Conservation (phyloP, 441 rosid species). For the Syzygium syzygioides region DNA sequence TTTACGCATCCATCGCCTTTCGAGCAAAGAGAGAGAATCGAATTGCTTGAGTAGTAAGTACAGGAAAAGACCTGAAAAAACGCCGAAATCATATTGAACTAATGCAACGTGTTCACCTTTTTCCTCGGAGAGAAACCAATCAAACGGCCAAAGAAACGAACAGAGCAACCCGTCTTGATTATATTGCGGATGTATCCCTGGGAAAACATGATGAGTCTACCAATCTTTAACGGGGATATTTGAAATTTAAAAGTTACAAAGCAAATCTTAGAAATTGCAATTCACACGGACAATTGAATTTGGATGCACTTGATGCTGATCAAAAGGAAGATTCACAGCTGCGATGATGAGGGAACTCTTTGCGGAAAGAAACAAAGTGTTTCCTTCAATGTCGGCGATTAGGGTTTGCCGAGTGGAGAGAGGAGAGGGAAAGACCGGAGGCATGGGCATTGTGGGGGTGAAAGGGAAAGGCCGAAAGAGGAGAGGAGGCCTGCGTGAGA, state of each 20-base stretch:
- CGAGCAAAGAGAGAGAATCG: not conserved
- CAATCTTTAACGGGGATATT: not conserved
- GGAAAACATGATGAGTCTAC: not conserved
- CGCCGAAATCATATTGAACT: not conserved
- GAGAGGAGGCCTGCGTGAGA: too few relatives aligned
- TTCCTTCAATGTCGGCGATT: slow-evolving; percentile 54
- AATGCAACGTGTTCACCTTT: slow-evolving; percentile 41
- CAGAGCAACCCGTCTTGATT: slow-evolving; percentile 92
- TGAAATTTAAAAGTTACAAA: not conserved
- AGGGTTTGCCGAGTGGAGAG: too few relatives aligned
- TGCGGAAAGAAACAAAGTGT: slow-evolving; percentile 69
- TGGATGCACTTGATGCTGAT: slow-evolving; percentile 48
- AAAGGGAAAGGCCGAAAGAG: too few relatives aligned
- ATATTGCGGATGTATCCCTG: slow-evolving; percentile 92
- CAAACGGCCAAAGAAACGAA: slow-evolving; percentile 93
- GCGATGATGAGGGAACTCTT: slow-evolving; percentile 69
- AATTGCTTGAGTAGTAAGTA: not conserved
- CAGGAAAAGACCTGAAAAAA: slow-evolving; percentile 11
- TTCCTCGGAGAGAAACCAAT: slow-evolving; percentile 92
- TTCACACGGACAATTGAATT: slow-evolving; percentile 74
- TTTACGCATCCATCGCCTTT: slow-evolving; percentile 73
- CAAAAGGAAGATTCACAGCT: slow-evolving; percentile 70
- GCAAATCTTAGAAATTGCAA: not conserved
- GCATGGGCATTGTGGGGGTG: too few relatives aligned
- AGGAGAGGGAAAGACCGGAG: too few relatives aligned